Evolutionary conservation across 495 filamentous ascomycete genomes (phyloP).

Genomic region (Aspergillus baeticus): DNA sequence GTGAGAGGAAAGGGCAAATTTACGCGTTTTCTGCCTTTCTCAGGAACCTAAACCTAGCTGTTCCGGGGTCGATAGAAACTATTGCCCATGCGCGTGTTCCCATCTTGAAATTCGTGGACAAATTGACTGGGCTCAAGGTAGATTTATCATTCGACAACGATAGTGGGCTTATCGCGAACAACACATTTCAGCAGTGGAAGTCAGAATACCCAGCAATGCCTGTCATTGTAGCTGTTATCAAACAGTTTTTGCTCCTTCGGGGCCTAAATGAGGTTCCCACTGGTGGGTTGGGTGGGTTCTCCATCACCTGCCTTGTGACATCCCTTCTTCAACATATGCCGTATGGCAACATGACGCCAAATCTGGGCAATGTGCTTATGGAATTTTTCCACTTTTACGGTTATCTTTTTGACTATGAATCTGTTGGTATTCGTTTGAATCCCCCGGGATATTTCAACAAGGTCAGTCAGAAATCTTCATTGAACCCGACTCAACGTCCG

Average conservation of each 20-base stretch:
- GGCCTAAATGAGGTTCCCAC: conserved; percentile 85
- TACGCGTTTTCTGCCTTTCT: conserved; percentile 55
- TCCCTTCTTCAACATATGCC: conserved; percentile 79
- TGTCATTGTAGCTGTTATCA: conserved; percentile 77
- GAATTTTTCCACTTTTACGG: conserved; percentile 89
- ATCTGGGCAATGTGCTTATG: conserved; percentile 77
- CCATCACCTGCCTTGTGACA: conserved; percentile 89
- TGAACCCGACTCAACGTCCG: not conserved
- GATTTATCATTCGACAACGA: conserved; percentile 95
- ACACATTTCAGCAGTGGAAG: conserved; percentile 79
- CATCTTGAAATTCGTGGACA: conserved; percentile 86
- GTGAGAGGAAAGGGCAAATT: conserved; percentile 45
- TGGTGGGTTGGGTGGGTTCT: conserved; percentile 93
- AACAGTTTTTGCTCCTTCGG: conserved; percentile 87
- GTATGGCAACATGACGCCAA: conserved; percentile 55
- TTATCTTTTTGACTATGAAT: conserved; percentile 65
- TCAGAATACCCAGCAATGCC: conserved; percentile 77
- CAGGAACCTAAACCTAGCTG: conserved; percentile 44
- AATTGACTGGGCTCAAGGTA: conserved; percentile 68
- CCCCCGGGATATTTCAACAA: conserved; percentile 71
- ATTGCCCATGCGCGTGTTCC: conserved; percentile 81
- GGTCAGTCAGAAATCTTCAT: conserved; percentile 43
- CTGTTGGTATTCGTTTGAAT: conserved; percentile 68
- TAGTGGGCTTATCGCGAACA: conserved; percentile 72
- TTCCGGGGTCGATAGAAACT: conserved; percentile 53